Evolutionary conservation across 805 yeast species (phyloP), one percentile per base, ranked within the genome.

Genomic region (Metschnikowia lunata): DNA sequence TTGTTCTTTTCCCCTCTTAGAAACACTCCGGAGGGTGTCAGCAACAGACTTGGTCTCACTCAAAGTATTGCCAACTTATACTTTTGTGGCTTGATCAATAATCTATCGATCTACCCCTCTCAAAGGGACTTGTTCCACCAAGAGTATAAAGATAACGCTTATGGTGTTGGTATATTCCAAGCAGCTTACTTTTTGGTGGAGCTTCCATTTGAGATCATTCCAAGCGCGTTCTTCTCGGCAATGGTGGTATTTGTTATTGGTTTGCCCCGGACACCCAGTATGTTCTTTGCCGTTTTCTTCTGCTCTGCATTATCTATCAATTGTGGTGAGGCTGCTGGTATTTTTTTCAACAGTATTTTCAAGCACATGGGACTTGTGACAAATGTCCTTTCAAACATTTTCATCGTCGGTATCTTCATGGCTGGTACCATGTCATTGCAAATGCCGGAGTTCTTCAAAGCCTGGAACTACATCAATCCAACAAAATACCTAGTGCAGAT

Each of bases 241-340:
- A 72, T 88, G 51, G 67, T 81, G 47, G 86, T 83, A 4, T 71
- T 88, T 54, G 89, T 76, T 1, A 71, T 84, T 48, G 96, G 95
- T 0, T 61, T 88, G 30, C 90, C 89, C 14, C 64, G 88, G 38
- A 79, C 80, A 1, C 76, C 82, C 0, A 78, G 69, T 1, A 77
- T 84, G 71, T 88, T 76, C 56, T 88, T 89, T 54, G 73, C 82
- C 0, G 68, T 82, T 53, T 73, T 79, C 15, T 79, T 80, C 50
- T 71, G 79, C 26, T 53, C 80, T 0, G 66, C 79, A 45, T 65
- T 76, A 26, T 73, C 80, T 23, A 75, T 82, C 13, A 79, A 82
- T 50, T 81, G 89, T 48, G 96, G 96, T 30, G 96, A 88, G 60
- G 82, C 91, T 7, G 67, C 88, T 29, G 97, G 96, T 0, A 85